Evolutionary conservation across 2,329 filamentous ascomycete species (phyloP).

Genomic region (Verruconis gallopava): DNA sequence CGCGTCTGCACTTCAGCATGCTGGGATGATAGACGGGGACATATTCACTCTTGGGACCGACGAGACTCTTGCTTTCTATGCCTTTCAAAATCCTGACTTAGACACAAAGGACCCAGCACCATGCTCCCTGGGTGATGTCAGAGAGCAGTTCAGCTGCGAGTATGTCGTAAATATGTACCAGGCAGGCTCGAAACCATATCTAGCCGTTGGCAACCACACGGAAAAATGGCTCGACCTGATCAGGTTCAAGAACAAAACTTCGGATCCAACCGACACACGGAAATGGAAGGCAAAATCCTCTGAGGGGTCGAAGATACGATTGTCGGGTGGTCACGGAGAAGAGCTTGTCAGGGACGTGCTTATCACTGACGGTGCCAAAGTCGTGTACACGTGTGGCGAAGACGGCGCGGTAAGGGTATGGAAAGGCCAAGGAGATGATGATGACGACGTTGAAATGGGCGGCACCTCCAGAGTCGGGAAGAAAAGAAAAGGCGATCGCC

Average conservation of each 20-base stretch:
- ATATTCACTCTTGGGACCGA: conserved; percentile 66
- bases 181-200: conserved; percentile 45
- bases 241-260: conserved; percentile 15
- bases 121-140: conserved; percentile 51
- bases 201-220: conserved; percentile 51
- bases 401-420: conserved; percentile 34
- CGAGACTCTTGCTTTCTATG: conserved; percentile 63
- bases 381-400: conserved; percentile 36
- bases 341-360: conserved; percentile 35
- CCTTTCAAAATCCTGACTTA: conserved; percentile 50
- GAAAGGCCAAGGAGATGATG: conserved; percentile 13
- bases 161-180: conserved; percentile 59
- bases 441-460: conserved; percentile 10
- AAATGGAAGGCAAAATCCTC: conserved; percentile 5
- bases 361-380: conserved; percentile 19
- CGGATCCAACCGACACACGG: neutral
- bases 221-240: conserved; percentile 20
- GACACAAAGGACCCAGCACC: conserved; percentile 40
- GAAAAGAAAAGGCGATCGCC: conserved; percentile 4
- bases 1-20: conserved; percentile 58
- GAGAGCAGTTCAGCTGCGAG: conserved; percentile 52
- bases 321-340: conserved; percentile 34
- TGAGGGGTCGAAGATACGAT: conserved; percentile 7
- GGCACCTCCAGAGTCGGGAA: conserved; percentile 1
- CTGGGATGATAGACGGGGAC: conserved; percentile 54